Conservation (phyloP, 495 filamentous ascomycete genomes). For the Podospora comata region DNA sequence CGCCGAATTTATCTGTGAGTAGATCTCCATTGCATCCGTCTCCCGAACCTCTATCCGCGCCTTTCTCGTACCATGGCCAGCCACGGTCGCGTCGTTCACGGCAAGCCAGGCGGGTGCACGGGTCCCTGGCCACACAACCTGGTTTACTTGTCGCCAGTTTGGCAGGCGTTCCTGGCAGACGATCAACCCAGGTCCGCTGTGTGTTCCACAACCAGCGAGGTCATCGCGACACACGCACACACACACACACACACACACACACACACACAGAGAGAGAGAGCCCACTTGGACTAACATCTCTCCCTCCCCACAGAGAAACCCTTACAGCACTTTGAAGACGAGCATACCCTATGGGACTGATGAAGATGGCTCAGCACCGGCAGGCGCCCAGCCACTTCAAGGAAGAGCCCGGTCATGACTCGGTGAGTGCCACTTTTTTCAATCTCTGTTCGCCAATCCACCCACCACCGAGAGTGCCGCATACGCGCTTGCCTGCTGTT, state of each 20-base stretch:
- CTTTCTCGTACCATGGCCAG: background rate
- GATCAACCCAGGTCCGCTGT: slow-evolving; percentile 25
- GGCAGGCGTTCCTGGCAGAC: slow-evolving; percentile 18
- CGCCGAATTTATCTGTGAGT: slow-evolving; percentile 3
- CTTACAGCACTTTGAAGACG: slow-evolving; percentile 1
- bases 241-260: background rate
- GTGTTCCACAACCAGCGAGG: slow-evolving; percentile 19
- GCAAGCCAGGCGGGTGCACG: slow-evolving; percentile 20
- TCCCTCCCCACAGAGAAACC: background rate
- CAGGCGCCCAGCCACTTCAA: slow-evolving; percentile 40
- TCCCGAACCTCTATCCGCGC: background rate
- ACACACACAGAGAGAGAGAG: background rate
- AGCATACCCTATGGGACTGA: slow-evolving; percentile 36
- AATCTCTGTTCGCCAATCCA: slow-evolving; percentile 10
- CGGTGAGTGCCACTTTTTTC: slow-evolving; percentile 34
- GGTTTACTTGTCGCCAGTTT: slow-evolving; percentile 25
- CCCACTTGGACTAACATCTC: slow-evolving; percentile 14
- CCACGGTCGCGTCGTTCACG: slow-evolving; percentile 1
- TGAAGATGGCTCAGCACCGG: slow-evolving; percentile 40
- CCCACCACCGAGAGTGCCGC: slow-evolving; percentile 18
- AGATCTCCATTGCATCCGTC: slow-evolving; percentile 11
- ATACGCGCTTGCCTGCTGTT: background rate
- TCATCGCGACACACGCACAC: background rate
- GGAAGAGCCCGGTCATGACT: slow-evolving; percentile 37
- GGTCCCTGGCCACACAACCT: slow-evolving; percentile 25